phyloP scores from a whole-genome alignment of 352 stramenopile species.

The Pythium dissotocum region DNA sequence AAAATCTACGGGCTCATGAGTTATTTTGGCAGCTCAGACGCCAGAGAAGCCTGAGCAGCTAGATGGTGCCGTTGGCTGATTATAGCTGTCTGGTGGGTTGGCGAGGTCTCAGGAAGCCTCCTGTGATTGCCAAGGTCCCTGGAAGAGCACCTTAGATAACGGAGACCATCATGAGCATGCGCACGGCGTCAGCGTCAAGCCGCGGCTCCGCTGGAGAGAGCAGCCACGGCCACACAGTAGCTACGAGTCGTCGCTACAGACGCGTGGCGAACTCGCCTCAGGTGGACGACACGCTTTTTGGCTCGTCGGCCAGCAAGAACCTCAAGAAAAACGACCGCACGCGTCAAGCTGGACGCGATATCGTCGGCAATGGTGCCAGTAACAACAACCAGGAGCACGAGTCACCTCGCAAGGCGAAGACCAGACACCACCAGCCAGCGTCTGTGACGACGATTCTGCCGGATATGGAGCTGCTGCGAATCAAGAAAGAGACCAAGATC shows the following conservation, averaged over 20 bases:
- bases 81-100: background rate
- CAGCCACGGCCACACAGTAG: background rate
- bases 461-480: conserved; percentile 51
- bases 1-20: background rate
- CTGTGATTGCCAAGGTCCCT: background rate
- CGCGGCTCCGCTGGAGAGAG: conserved; percentile 15
- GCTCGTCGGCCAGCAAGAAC: conserved; percentile 34
- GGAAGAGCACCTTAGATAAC: conserved; percentile 8
- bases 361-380: conserved; percentile 27
- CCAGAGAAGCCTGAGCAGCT: background rate
- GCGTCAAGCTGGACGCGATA: conserved; percentile 59
- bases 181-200: conserved; percentile 30
- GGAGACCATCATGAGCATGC: conserved; percentile 23
- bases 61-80: background rate
- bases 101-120: background rate
- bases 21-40: conserved; percentile 3
- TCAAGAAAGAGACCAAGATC: conserved; percentile 74
- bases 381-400: conserved; percentile 31
- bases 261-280: conserved; percentile 57
- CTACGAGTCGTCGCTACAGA: conserved; percentile 51
- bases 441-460: conserved; percentile 32
- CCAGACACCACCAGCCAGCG: conserved; percentile 7
- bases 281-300: conserved; percentile 79
- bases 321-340: conserved; percentile 52
- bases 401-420: conserved; percentile 17